These are phyloP conservation scores for Schoenoplectus tabernaemontani DNA, from an alignment of 202 grass and related monocot genomes.

Conservation along the genomic window DNA sequence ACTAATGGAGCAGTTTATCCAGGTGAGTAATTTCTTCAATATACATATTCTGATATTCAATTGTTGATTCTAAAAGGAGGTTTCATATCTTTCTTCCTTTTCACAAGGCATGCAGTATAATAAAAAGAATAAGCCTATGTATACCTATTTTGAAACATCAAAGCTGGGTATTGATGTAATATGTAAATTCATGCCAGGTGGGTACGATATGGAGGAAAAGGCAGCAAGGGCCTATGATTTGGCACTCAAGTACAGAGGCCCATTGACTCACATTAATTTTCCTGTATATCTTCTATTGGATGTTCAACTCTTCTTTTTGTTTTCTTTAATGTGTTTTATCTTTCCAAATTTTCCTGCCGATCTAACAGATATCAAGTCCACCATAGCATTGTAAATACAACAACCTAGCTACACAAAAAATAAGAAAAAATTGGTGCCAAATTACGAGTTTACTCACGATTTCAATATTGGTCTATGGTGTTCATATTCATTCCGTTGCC, in stretches of 20 bases:
- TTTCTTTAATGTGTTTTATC: not conserved
- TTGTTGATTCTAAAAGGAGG: not conserved
- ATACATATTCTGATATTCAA: not conserved
- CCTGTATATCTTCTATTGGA: conserved; percentile 27
- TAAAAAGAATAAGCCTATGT: conserved; percentile 18
- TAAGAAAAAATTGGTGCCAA: not conserved
- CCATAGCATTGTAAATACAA: not conserved
- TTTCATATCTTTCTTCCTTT: not conserved
- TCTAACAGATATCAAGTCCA: no score
- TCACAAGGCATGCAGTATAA: no score
- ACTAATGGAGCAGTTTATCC: conserved; percentile 60
- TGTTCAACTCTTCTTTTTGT: not conserved
- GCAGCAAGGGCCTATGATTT: conserved; percentile 81
- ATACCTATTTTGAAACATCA: conserved; percentile 5
- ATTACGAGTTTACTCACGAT: not conserved
- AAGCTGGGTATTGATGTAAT: not conserved
- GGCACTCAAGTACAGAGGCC: conserved; percentile 89
- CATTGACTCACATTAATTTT: conserved; percentile 72
- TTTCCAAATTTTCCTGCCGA: not conserved
- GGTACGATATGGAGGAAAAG: conserved; percentile 89
- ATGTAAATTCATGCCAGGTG: conserved; percentile 39
- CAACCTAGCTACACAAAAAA: not conserved
- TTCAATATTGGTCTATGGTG: not conserved
- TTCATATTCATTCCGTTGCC: not conserved
- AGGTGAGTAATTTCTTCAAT: conserved; percentile 39